Conservation (phyloP, 441 rosid genomes). For the Arabidopsis hybrid region DNA sequence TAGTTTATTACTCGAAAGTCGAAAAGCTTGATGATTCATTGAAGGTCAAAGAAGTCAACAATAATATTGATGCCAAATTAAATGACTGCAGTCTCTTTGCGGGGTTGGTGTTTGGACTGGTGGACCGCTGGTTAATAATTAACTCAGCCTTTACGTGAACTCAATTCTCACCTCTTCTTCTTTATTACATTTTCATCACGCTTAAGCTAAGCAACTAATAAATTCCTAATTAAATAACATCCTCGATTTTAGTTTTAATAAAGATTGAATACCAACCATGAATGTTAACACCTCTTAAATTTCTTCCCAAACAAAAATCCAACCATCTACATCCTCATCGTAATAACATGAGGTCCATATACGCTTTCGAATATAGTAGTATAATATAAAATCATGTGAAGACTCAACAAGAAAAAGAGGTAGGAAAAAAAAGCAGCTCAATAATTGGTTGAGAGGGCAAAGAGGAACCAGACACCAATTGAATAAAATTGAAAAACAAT, state of each 20-base stretch:
- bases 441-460: conserved; percentile 44
- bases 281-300: not conserved
- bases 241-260: conserved; percentile 5
- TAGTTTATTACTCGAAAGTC: not conserved
- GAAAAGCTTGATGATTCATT: conserved; percentile 11
- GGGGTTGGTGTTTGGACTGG: conserved; percentile 30
- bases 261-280: conserved; percentile 28
- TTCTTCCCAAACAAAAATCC: conserved; percentile 10
- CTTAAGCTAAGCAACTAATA: conserved; percentile 42
- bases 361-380: not conserved
- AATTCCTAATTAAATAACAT: conserved; percentile 9
- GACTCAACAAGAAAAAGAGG: conserved; percentile 33
- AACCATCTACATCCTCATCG: conserved; percentile 10
- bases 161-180: conserved; percentile 26
- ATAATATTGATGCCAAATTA: not conserved
- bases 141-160: conserved; percentile 45
- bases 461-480: conserved; percentile 39
- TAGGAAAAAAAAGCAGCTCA: conserved; percentile 29
- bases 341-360: conserved; percentile 1
- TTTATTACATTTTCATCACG: conserved; percentile 42
- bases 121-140: conserved; percentile 15
- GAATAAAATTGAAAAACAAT: conserved; percentile 10
- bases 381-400: not conserved
- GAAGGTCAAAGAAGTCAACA: conserved; percentile 29
- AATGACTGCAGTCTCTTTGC: conserved; percentile 26